These are phyloP conservation scores for Colletotrichum magnum DNA, from an alignment of 2,329 filamentous ascomycete species.

Conservation along the genomic window DNA sequence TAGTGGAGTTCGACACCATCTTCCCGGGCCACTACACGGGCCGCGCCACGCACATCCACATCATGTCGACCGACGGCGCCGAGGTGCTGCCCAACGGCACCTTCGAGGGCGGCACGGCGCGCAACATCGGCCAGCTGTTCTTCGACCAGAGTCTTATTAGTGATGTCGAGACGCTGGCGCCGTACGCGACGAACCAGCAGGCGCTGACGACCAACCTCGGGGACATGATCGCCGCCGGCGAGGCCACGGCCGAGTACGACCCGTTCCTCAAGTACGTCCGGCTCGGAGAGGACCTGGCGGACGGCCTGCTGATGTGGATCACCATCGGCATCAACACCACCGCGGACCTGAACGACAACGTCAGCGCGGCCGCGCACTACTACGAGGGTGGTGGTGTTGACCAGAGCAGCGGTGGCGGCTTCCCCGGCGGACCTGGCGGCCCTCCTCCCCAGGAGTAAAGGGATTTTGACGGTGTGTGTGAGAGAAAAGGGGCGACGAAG, in stretches of 20 bases:
- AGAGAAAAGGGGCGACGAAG: no score
- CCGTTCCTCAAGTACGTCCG: conserved; percentile 72
- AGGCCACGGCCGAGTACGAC: conserved; percentile 60
- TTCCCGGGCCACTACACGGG: conserved; percentile 62
- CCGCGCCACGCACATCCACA: conserved; percentile 64
- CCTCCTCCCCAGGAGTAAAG: no score
- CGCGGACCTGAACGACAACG: conserved; percentile 37
- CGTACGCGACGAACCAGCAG: conserved; percentile 63
- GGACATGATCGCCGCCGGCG: conserved; percentile 58
- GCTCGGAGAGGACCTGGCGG: conserved; percentile 65
- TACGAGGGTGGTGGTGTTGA: conserved; percentile 37
- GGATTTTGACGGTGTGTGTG: no score
- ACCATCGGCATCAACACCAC: conserved; percentile 63
- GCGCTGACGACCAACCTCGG: conserved; percentile 64
- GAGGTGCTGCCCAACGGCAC: conserved; percentile 52
- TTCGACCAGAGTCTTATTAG: conserved; percentile 33
- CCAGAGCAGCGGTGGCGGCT: conserved; percentile 25
- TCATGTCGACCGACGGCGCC: conserved; percentile 55
- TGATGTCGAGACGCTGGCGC: conserved; percentile 61
- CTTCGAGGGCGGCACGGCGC: conserved; percentile 48
- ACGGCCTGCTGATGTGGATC: conserved; percentile 71
- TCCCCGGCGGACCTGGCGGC: conserved; percentile 15
- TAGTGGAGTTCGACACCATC: conserved; percentile 57
- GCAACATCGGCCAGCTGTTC: conserved; percentile 47
- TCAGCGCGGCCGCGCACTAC: conserved; percentile 33